Base-by-base conservation (phyloP, 768 basidiomycete species). In the Trametes punicea region DNA sequence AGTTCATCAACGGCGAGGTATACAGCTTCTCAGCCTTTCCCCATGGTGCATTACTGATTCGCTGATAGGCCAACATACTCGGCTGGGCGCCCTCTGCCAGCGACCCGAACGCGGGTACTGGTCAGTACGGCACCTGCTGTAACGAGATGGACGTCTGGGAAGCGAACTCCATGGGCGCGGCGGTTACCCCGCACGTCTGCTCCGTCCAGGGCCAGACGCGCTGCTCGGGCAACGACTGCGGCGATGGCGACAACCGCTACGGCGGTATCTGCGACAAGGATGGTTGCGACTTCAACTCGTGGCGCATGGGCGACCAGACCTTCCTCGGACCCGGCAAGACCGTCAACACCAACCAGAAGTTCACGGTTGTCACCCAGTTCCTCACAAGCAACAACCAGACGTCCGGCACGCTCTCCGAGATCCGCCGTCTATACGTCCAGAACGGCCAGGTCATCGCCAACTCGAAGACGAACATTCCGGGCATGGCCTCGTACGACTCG, bases 201-300 rank as follows among this genome's bases (percentile, higher is more conserved):
- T 67, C 68, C 18, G 65, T 69, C 51, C 56, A 62, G 23, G 76
- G 74, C 29, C 73, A 71, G 60, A 70, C 69, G 25, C 67, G 66
- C 54, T 83, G 81, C 75, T 57, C 62, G 16, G 77, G 77, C 31
- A 69, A 64, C 49, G 67, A 70, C 30, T 79, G 78, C 57, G 61
- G 54, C 27, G 49, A 53, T 21, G 57, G 53, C 48, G 45, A 59
- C 61, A 64, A 70, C 67, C 69, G 78, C 54, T 73, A 75, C 65
- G 67, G 61, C 57, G 75, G 75, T 46, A 64, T 77, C 33, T 82
- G 81, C 68, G 81, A 82, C 69, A 71, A 73, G 58, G 79, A 78
- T 55, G 81, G 81, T 33, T 83, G 81, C 67, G 81, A 82, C 63
- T 83, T 81, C 76, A 83, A 81, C 77, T 78, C 81, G 30, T 83